Conservation (phyloP, 306 rosid species). For the Rosa persica region DNA sequence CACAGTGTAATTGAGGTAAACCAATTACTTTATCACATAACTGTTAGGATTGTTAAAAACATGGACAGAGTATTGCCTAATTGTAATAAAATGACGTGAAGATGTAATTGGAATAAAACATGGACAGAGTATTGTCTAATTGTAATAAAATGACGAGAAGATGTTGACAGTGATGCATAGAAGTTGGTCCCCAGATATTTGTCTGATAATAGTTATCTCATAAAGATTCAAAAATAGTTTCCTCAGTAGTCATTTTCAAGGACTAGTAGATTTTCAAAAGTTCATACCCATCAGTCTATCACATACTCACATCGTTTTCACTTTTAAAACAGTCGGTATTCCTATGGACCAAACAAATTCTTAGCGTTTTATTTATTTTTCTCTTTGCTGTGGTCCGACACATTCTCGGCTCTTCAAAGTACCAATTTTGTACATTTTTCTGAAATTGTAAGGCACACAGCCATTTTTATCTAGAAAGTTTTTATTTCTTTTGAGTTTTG, state of each 20-base stretch:
- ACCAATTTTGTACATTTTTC: not conserved
- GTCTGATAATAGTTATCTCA: slow-evolving; percentile 3
- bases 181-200: slow-evolving; percentile 13
- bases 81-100: not conserved
- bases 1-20: slow-evolving; percentile 63
- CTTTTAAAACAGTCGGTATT: not conserved
- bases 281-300: not conserved
- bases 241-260: slow-evolving; percentile 27
- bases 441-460: not conserved
- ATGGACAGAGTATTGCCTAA: not conserved
- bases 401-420: not conserved
- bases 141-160: slow-evolving; percentile 4
- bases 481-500: not conserved
- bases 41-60: not conserved
- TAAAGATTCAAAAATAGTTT: slow-evolving; percentile 2
- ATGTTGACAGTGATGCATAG: slow-evolving; percentile 22
- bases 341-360: not conserved
- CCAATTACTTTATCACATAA: not conserved
- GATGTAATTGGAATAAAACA: no score
- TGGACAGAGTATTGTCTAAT: not conserved
- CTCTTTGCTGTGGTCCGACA: not conserved
- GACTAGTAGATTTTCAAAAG: not conserved
- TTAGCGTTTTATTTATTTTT: not conserved
- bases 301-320: not conserved
- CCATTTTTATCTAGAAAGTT: not conserved